Base-by-base conservation (phyloP, 2,329 filamentous ascomycete species). In the Apiospora malaysiana region DNA sequence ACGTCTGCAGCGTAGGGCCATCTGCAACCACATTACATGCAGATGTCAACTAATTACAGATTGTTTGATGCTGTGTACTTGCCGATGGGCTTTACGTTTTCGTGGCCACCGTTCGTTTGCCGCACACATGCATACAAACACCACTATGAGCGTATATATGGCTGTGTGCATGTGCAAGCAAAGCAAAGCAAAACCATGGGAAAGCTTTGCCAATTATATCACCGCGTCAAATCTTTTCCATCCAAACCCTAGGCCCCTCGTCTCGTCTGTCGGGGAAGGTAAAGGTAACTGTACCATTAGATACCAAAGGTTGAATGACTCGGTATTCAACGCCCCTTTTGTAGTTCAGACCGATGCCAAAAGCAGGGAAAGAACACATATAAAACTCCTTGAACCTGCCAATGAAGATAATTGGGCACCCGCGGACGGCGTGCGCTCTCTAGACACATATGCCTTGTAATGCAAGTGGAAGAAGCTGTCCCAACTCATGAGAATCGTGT, bases 381-480 rank as follows among this genome's bases (percentile, higher is more conserved):
- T 63, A 23, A 67, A 14, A 67, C 65, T 45, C 65, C 43, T 67
- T 67, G 65, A 67, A 46, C 65, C 65, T 67, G 65, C 65, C 40
- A 67, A 45, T 67, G 65, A 67, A 67, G 65, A 46, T 25, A 23
- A 67, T 27, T 12, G 65, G 21, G 42, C 23, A 67, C 56, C 21
- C 32, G 56, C 32, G 16, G 18, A 40, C 12, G 56, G 32, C n/a
- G 21, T 63, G 56, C 32, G 56, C 56, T 63, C 16, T 21, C 32
- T 40, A 40, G 27, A n/a, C 56, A 63, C 56, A 18, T 21, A 23
- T 63, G 18, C 56, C 40, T 63, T 21, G 10, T 2, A 63, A 63
- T 40, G 56, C 32, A 63, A 12, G 27, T 23, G 27, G 27, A 63
- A 21, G 56, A n/a, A n/a, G 56, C 32, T 40, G 56, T n/a, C 56